These are phyloP conservation scores for Candida caryicola DNA, from an alignment of 805 yeast species.

Conservation along the genomic window DNA sequence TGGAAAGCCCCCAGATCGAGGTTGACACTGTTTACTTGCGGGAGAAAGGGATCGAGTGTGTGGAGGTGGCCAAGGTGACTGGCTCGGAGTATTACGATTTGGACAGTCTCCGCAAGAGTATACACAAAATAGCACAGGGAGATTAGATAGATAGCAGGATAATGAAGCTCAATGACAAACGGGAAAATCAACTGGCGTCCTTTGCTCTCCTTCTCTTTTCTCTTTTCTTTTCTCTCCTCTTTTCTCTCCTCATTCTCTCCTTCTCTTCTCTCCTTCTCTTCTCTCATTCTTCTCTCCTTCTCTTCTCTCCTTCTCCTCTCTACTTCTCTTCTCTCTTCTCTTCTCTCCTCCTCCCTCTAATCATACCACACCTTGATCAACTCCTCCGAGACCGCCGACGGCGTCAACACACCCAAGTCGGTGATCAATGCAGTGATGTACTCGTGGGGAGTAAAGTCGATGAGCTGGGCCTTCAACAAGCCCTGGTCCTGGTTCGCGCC, in stretches of 20 bases:
- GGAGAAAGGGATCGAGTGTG: slow-evolving; percentile 45
- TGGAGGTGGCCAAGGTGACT: slow-evolving; percentile 30
- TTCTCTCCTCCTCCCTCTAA: too few relatives aligned
- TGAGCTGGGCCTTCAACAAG: slow-evolving; percentile 34
- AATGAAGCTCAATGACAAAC: too few relatives aligned
- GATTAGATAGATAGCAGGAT: too few relatives aligned
- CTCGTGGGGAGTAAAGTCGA: slow-evolving; percentile 95
- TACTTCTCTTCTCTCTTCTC: background rate
- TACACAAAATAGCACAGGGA: background rate
- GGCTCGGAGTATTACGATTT: slow-evolving; percentile 38
- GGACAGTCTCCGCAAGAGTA: slow-evolving; percentile 26
- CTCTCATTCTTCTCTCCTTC: too few relatives aligned
- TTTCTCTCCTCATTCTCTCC: too few relatives aligned
- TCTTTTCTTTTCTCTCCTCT: too few relatives aligned
- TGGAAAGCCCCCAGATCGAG: slow-evolving; percentile 47
- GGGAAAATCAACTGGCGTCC: too few relatives aligned
- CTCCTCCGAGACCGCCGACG: slow-evolving; percentile 98
- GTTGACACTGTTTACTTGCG: slow-evolving; percentile 46
- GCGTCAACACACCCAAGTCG: slow-evolving; percentile 94
- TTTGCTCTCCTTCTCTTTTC: too few relatives aligned
- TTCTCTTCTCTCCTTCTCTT: too few relatives aligned
- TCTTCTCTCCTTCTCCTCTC: background rate
- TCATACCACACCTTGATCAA: slow-evolving; percentile 98
- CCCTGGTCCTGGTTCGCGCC: slow-evolving; percentile 18
- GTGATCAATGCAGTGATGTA: slow-evolving; percentile 93